Percentiles rank a stretch among this genome's conserved stretches.
Conservation (phyloP, 352 stramenopile species). For the Aphanomyces stellatus region DNA sequence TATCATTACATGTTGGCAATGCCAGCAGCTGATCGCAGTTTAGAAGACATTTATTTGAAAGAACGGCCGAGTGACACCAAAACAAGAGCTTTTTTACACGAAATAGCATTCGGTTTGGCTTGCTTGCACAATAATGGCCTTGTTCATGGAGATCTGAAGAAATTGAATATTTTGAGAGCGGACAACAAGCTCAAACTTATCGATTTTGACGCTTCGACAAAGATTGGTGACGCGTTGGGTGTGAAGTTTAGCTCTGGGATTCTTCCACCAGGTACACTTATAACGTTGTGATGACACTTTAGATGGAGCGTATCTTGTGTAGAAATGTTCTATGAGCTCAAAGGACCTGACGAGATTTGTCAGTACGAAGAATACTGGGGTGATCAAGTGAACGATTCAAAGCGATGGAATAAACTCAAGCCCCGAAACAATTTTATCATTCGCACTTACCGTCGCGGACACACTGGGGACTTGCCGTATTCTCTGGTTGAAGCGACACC, state of each 20-base stretch:
- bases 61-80: not conserved
- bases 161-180: conserved; percentile 20
- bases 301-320: not conserved
- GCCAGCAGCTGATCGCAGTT: not conserved
- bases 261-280: conserved; percentile 17
- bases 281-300: not conserved
- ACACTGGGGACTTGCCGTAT: not conserved
- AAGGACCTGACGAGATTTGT: conserved; percentile 72
- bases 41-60: not conserved
- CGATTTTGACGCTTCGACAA: conserved; percentile 16
- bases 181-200: conserved; percentile 18
- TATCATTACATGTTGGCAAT: not conserved
- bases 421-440: not conserved
- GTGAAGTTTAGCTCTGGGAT: conserved; percentile 21
- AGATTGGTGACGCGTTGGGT: not conserved
- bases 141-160: conserved; percentile 23
- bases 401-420: no score
- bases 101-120: not conserved
- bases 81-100: not conserved
- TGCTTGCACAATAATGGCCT: not conserved
- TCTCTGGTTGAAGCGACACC: not conserved
- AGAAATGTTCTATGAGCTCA: conserved; percentile 23
- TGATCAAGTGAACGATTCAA: no score
- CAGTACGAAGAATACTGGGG: conserved; percentile 80
- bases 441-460: not conserved